Evolutionary conservation across 2,329 filamentous ascomycete species (phyloP).

Genomic region (Mariannaea elegans): DNA sequence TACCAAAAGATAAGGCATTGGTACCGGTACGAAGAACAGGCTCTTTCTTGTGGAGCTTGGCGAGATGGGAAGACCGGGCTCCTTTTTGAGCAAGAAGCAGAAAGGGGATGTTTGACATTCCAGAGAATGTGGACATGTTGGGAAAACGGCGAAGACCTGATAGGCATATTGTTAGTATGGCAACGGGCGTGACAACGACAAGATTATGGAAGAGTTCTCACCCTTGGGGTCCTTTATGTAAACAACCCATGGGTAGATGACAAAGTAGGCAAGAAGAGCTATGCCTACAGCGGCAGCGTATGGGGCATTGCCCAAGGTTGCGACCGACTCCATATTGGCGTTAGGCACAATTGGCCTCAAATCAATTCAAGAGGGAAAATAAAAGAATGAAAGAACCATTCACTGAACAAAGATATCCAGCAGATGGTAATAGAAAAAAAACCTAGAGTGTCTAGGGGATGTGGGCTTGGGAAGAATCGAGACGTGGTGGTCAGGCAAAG

Average conservation of each 20-base stretch:
- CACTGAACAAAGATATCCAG: too few relatives aligned
- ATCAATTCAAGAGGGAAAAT: not conserved
- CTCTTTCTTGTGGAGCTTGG: slow-evolving; percentile 56
- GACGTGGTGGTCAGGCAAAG: not conserved
- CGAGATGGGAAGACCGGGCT: slow-evolving; percentile 56
- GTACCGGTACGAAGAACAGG: slow-evolving; percentile 40
- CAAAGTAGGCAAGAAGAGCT: slow-evolving; percentile 17
- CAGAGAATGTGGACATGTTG: slow-evolving; percentile 32
- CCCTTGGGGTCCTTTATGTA: slow-evolving; percentile 47
- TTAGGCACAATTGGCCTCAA: not conserved
- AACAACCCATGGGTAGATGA: slow-evolving; percentile 25
- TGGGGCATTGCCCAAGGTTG: slow-evolving; percentile 24
- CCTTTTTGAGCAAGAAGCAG: slow-evolving; percentile 35
- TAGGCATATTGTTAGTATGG: not conserved
- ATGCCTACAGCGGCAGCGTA: slow-evolving; percentile 25
- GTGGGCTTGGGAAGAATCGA: not conserved
- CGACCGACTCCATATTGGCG: slow-evolving; percentile 11
- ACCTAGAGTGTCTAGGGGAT: not conserved
- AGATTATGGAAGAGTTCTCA: not conserved
- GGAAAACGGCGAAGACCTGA: slow-evolving; percentile 30
- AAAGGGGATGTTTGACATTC: slow-evolving; percentile 29
- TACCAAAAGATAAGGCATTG: slow-evolving; percentile 36
- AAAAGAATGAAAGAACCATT: not conserved
- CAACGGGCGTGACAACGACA: not conserved
- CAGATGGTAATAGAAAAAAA: too few relatives aligned